Conservation (phyloP, 2,329 filamentous ascomycete species). For the Penicillium italicum region DNA sequence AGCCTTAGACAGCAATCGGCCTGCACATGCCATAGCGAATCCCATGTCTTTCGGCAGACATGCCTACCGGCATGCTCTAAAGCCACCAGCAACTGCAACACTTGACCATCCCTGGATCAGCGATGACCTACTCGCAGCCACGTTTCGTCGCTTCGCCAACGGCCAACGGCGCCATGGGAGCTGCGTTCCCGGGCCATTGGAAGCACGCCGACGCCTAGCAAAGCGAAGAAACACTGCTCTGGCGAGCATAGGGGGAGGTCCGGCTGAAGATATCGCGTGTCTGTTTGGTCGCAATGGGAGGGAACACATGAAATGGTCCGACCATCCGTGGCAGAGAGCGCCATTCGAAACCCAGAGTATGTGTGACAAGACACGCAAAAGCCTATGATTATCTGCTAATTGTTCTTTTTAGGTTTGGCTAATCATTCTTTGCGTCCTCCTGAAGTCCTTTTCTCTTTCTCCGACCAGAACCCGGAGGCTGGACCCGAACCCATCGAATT, state of each 20-base stretch:
- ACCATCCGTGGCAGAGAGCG: slow-evolving; percentile 25
- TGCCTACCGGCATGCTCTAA: slow-evolving; percentile 40
- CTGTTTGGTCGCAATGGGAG: slow-evolving; percentile 43
- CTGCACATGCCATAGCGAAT: slow-evolving; percentile 19
- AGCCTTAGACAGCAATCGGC: slow-evolving; percentile 20
- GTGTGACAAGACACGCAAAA: not conserved
- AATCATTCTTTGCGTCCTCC: slow-evolving; percentile 18
- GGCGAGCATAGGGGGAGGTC: slow-evolving; percentile 34
- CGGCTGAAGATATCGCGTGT: slow-evolving; percentile 38
- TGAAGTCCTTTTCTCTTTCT: slow-evolving; percentile 20
- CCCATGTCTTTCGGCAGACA: slow-evolving; percentile 44
- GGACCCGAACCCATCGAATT: slow-evolving; percentile 13
- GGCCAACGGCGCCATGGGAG: slow-evolving; percentile 55
- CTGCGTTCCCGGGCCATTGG: slow-evolving; percentile 60
- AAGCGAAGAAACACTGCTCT: slow-evolving; percentile 55
- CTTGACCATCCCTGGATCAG: slow-evolving; percentile 46
- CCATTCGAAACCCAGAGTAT: slow-evolving; percentile 26
- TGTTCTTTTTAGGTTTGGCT: slow-evolving; percentile 14
- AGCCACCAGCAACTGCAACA: slow-evolving; percentile 24
- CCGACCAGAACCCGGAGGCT: slow-evolving; percentile 16
- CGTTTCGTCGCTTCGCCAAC: slow-evolving; percentile 49
- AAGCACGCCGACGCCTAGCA: slow-evolving; percentile 55
- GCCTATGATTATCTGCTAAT: not conserved
- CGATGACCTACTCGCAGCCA: slow-evolving; percentile 43
- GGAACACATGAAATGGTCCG: slow-evolving; percentile 38